phyloP scores from a whole-genome alignment of 305 asterid genomes.

The Fraxinus sp. region DNA sequence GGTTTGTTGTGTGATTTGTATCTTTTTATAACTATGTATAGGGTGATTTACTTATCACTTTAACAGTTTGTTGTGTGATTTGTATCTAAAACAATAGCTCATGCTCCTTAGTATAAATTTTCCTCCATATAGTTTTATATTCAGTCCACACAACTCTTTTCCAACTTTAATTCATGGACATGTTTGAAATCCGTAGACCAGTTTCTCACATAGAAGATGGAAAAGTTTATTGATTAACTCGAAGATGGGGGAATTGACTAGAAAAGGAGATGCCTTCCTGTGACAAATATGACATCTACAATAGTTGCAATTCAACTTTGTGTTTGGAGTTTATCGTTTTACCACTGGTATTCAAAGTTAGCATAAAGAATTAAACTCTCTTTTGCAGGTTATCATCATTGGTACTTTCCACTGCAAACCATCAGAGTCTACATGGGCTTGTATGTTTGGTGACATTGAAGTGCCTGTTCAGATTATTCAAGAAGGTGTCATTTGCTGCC shows the following conservation, averaged over 20 bases:
- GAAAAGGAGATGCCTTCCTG: background rate
- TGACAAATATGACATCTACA: background rate
- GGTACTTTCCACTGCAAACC: conserved; percentile 86
- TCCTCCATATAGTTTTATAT: background rate
- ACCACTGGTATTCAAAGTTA: background rate
- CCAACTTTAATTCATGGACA: background rate
- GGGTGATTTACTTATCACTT: background rate
- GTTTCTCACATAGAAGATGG: background rate
- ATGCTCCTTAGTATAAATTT: background rate
- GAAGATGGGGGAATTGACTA: background rate
- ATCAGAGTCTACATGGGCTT: conserved; percentile 67
- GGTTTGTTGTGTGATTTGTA: background rate
- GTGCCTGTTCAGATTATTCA: conserved; percentile 82
- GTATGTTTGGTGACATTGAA: conserved; percentile 95
- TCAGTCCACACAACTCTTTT: background rate
- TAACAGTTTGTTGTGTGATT: background rate
- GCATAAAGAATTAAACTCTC: conserved; percentile 12
- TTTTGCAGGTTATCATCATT: conserved; percentile 63
- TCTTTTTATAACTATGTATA: background rate
- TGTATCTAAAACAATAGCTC: background rate
- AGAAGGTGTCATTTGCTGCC: conserved; percentile 82
- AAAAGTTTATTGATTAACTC: background rate
- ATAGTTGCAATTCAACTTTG: background rate
- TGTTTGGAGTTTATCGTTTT: background rate
- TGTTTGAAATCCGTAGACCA: background rate